Evolutionary conservation across 1,284 basidiomycete species (phyloP).

Genomic region (Polyporus tsugae): DNA sequence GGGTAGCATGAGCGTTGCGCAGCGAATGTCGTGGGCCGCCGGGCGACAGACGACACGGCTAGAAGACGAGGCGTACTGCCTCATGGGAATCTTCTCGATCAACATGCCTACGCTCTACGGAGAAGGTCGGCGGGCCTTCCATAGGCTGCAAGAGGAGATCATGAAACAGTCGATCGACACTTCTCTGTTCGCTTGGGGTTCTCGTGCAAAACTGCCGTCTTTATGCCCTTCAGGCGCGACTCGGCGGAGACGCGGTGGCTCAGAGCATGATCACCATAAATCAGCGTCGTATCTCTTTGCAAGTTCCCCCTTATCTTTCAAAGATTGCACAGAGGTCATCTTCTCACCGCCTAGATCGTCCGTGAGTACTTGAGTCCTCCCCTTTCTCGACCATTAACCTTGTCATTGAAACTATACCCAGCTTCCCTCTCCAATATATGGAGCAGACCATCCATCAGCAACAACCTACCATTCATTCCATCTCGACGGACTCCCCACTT

Average conservation of each 20-base stretch:
- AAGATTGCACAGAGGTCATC: not conserved
- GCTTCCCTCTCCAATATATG: not conserved
- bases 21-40: conserved; percentile 12
- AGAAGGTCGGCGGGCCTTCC: conserved; percentile 8
- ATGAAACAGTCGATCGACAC: conserved; percentile 6
- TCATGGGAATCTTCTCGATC: conserved; percentile 6
- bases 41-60: conserved; percentile 4
- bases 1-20: conserved; percentile 1
- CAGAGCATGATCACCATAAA: not conserved
- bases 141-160: conserved; percentile 11
- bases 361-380: not conserved
- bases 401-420: not conserved
- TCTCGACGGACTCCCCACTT: conserved; percentile 1
- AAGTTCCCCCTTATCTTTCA: not conserved
- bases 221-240: not conserved
- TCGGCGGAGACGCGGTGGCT: not conserved
- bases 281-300: not conserved
- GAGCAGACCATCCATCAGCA: not conserved
- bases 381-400: not conserved
- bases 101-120: conserved; percentile 14
- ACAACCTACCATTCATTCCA: not conserved
- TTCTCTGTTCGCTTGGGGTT: conserved; percentile 14
- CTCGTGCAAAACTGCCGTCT: not conserved
- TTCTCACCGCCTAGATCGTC: not conserved
- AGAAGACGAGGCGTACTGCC: conserved; percentile 9